Evolutionary conservation across 2,329 filamentous ascomycete species (phyloP), one percentile per base, ranked within the genome.

Genomic region (Eurotiales sp.): DNA sequence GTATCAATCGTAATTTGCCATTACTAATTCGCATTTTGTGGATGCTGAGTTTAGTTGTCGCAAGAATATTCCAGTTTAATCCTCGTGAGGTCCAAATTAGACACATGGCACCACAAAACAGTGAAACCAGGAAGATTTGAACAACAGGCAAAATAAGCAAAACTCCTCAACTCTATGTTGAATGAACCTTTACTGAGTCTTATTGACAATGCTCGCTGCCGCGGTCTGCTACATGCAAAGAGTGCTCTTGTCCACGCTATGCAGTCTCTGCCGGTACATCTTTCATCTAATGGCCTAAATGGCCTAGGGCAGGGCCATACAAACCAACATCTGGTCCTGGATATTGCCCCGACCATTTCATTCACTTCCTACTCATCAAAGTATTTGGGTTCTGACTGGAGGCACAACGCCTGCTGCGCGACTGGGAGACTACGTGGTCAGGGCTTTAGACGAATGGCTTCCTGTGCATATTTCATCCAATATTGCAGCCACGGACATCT

Each of bases 341-440:
- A 46, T 17, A 46, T 46, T 17, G 30, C 44, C 2, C 44, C 44
- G 6, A 30, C 44, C 6, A 14, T 37, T 1, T 46, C 44, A 36
- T 27, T 21, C 7, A 36, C 21, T 21, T 36, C 14, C 23, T n/a
- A 36, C 5, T 46, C 44, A 11, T 46, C 44, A 17, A 46, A n/a
- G 19, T 27, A 46, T 21, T 27, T 17, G 36, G 44, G 44, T 46
- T 27, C 30, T 46, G 30, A 46, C 21, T 46, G 44, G 44, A 36
- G 21, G 44, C 19, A 46, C 44, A 15, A 44, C 42, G 3, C 42
- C 42, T n/a, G 42, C 42, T 1, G 25, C 42, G 3, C 27, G 25
- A 21, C 25, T 44, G n/a, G 41, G 32, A 47, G 45, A 47, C 7
- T 47, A 47, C 22, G 21, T 47, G n/a, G 45, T 47, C 15, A 40